Conservation (phyloP, 108 stramenopile species). For the Schizochytrium sp. region DNA sequence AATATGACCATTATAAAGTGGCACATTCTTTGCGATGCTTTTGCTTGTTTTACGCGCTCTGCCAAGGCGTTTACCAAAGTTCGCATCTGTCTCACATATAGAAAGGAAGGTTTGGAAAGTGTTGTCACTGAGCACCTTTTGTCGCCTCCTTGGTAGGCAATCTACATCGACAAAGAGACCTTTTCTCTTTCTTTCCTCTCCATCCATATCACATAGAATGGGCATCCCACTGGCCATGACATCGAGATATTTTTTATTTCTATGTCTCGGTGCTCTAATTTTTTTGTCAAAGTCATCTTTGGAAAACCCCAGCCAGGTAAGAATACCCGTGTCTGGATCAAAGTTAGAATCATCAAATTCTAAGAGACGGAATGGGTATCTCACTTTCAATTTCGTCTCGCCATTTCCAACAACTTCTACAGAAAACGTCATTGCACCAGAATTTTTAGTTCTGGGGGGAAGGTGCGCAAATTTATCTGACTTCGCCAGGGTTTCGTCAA, state of each 20-base stretch:
- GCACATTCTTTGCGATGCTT: background rate
- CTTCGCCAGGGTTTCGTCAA: background rate
- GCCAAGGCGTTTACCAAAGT: background rate
- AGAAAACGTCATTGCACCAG: too few species aligned
- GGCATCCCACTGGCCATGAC: background rate
- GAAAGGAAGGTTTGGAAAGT: background rate
- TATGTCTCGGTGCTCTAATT: too few species aligned
- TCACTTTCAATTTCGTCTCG: too few species aligned
- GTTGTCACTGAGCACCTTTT: background rate
- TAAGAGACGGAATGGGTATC: too few species aligned
- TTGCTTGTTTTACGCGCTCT: background rate
- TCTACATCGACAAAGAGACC: background rate
- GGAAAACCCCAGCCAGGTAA: too few species aligned
- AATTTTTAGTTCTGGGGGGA: too few species aligned
- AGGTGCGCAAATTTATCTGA: background rate
- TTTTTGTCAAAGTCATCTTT: too few species aligned
- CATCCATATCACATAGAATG: background rate
- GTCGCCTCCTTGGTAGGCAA: background rate
- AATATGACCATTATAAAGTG: conserved; percentile 10
- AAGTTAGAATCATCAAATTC: too few species aligned
- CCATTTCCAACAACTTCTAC: too few species aligned
- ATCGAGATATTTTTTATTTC: too few species aligned
- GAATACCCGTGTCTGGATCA: too few species aligned
- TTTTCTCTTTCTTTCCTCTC: background rate
- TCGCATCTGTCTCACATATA: background rate